phyloP scores from a whole-genome alignment of 441 rosid genomes.

The Lepidium campestre region DNA sequence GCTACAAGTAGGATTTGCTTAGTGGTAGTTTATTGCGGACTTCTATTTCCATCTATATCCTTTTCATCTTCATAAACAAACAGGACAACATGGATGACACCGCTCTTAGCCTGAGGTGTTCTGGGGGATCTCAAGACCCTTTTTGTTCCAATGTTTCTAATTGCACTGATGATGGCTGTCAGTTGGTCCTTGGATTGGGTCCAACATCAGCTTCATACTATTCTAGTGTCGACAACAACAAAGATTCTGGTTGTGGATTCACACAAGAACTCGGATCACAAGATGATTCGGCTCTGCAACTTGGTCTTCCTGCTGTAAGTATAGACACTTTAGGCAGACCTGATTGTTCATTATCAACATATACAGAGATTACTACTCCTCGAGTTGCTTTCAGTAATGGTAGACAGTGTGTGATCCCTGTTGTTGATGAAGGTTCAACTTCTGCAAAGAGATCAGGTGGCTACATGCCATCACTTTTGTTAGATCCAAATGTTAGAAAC shows the following conservation, averaged over 20 bases:
- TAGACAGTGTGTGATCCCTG: slow-evolving; percentile 42
- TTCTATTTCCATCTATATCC: not conserved
- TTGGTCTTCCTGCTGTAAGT: slow-evolving; percentile 56
- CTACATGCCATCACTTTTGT: slow-evolving; percentile 75
- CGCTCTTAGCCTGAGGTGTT: slow-evolving; percentile 50
- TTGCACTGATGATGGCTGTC: slow-evolving; percentile 64
- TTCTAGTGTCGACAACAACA: slow-evolving; percentile 23
- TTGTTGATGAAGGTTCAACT: slow-evolving; percentile 83
- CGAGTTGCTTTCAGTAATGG: slow-evolving; percentile 23
- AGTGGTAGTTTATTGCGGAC: slow-evolving; percentile 6
- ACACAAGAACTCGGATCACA: slow-evolving; percentile 33
- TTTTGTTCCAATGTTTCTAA: slow-evolving; percentile 31
- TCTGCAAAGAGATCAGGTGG: slow-evolving; percentile 89
- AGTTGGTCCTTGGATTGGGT: slow-evolving; percentile 82
- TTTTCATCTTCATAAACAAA: slow-evolving; percentile 13
- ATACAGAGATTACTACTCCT: slow-evolving; percentile 25
- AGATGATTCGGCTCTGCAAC: slow-evolving; percentile 51
- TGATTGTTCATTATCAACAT: slow-evolving; percentile 41
- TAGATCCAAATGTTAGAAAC: slow-evolving; percentile 38
- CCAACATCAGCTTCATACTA: slow-evolving; percentile 59
- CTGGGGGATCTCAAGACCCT: slow-evolving; percentile 26
- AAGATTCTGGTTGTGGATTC: slow-evolving; percentile 26
- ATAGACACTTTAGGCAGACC: slow-evolving; percentile 30
- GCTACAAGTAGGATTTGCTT: slow-evolving; percentile 20
- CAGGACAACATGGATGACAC: slow-evolving; percentile 51